phyloP scores from a whole-genome alignment of 2,329 filamentous ascomycete genomes.

The Monilinia vaccinii-corymbosi region DNA sequence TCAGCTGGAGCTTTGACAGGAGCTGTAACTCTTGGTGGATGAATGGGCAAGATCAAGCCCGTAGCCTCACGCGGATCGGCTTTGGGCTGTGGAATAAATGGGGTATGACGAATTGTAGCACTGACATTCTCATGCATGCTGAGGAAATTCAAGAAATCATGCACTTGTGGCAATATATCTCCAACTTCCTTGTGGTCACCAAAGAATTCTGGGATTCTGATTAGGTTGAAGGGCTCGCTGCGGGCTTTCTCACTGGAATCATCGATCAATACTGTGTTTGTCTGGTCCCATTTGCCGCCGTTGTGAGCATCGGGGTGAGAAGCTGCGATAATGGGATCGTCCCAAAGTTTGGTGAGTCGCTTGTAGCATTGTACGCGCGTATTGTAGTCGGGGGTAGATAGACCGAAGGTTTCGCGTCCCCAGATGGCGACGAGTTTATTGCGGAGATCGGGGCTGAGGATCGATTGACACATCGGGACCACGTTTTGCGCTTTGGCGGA shows the following conservation, averaged over 20 bases:
- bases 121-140: slow-evolving; percentile 52
- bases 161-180: slow-evolving; percentile 46
- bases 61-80: slow-evolving; percentile 4
- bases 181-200: slow-evolving; percentile 35
- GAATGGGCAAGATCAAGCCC: slow-evolving; percentile 1
- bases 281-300: slow-evolving; percentile 59
- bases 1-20: not conserved
- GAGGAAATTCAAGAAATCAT: slow-evolving; percentile 51
- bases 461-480: slow-evolving; percentile 50
- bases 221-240: slow-evolving; percentile 73
- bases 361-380: slow-evolving; percentile 83
- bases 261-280: slow-evolving; percentile 84
- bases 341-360: slow-evolving; percentile 66
- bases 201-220: slow-evolving; percentile 71
- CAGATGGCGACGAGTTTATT: slow-evolving; percentile 58
- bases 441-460: slow-evolving; percentile 49
- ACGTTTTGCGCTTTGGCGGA: slow-evolving; percentile 73
- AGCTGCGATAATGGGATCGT: slow-evolving; percentile 34
- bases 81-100: slow-evolving; percentile 35
- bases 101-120: slow-evolving; percentile 43
- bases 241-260: slow-evolving; percentile 74
- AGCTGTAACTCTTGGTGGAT: not conserved
- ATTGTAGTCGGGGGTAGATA: slow-evolving; percentile 56
- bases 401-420: slow-evolving; percentile 67
- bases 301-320: slow-evolving; percentile 36